Evolutionary conservation across 148 eudicot genomes (phyloP), one percentile per base, ranked within the genome.

Genomic region (Drosera capensis): DNA sequence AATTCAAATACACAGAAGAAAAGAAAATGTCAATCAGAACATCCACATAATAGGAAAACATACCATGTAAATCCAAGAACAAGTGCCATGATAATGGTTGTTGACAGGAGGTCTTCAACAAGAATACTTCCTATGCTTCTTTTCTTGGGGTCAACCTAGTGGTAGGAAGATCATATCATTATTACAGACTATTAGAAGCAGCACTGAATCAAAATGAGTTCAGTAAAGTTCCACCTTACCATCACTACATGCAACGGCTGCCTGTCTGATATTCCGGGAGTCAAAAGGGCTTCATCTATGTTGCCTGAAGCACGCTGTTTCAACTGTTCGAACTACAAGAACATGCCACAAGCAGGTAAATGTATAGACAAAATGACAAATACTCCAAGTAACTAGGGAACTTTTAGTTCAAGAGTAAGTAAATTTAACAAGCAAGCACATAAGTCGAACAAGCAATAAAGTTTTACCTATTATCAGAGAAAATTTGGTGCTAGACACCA

Each of bases 201-300:
- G 3, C n/a, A 11, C 3, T 34, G 38, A 34, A 0, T 34, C 6
- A 34, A 34, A 34, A 5, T 34, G 13, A 34, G 2, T 34, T 34
- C 38, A 9, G 31, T 8, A 29, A 43, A 26, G 26, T 25, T 53
- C 25, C 56, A 49, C 47, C 82, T 78, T 71, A 90, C 95, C 99
- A 90, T 81, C 62, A 90, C 63, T 48, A 90, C 99, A 68, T 90
- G 99, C 62, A 90, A 79, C 42, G 99, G 95, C 71, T 80, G 95
- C 81, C 79, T 90, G 57, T 75, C 85, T 23, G 95, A 90, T 57
- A 85, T 54, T 23, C 99, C 99, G 43, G 99, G 95, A 52, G 44
- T 80, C 28, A 71, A 44, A 63, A 72, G 66, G 31, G 71, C 65
- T 30, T 75, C 93, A 43, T 90, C 95, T 58, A 50, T 51, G 57